A percentile compares a stretch with the other conserved stretches of the same genome.
Evolutionary conservation across 768 basidiomycete genomes (phyloP).

Genomic region (Mycena rebaudengoi): DNA sequence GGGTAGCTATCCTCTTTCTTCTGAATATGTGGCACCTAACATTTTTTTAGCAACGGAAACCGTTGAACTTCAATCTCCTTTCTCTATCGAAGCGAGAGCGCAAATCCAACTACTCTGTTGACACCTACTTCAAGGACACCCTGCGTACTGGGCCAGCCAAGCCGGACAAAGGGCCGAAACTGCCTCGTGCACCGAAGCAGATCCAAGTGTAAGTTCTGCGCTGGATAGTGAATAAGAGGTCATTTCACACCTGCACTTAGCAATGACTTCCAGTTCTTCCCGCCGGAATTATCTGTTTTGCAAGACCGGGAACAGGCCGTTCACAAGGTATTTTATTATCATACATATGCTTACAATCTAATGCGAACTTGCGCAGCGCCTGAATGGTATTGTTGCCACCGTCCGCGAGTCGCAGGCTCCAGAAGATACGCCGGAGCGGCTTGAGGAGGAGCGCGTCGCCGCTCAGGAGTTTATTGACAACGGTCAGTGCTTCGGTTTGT

Average conservation of each 20-base stretch:
- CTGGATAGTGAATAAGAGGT: neutral
- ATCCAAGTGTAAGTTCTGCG: slow-evolving; percentile 79
- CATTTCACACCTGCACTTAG: slow-evolving; percentile 46
- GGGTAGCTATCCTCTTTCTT: no score
- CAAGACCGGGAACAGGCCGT: slow-evolving; percentile 90
- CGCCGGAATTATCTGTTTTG: slow-evolving; percentile 76
- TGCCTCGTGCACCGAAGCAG: slow-evolving; percentile 90
- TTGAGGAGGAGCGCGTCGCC: slow-evolving; percentile 80
- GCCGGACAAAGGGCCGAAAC: slow-evolving; percentile 80
- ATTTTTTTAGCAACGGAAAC: slow-evolving; percentile 60
- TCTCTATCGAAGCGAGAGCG: slow-evolving; percentile 94
- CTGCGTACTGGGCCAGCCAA: slow-evolving; percentile 84
- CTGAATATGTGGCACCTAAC: no score
- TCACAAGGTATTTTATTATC: slow-evolving; percentile 63
- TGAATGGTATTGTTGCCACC: slow-evolving; percentile 73
- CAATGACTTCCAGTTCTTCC: slow-evolving; percentile 98
- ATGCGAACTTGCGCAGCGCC: slow-evolving; percentile 48
- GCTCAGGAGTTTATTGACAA: slow-evolving; percentile 91
- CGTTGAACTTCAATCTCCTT: slow-evolving; percentile 77
- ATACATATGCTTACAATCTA: neutral
- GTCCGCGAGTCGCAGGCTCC: slow-evolving; percentile 71
- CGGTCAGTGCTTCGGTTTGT: slow-evolving; percentile 50
- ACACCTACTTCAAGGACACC: slow-evolving; percentile 94
- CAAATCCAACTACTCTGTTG: slow-evolving; percentile 93
- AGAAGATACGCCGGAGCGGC: slow-evolving; percentile 82